These are phyloP conservation scores for Mycena haematopus DNA, from an alignment of 768 basidiomycete species.

Conservation along the genomic window DNA sequence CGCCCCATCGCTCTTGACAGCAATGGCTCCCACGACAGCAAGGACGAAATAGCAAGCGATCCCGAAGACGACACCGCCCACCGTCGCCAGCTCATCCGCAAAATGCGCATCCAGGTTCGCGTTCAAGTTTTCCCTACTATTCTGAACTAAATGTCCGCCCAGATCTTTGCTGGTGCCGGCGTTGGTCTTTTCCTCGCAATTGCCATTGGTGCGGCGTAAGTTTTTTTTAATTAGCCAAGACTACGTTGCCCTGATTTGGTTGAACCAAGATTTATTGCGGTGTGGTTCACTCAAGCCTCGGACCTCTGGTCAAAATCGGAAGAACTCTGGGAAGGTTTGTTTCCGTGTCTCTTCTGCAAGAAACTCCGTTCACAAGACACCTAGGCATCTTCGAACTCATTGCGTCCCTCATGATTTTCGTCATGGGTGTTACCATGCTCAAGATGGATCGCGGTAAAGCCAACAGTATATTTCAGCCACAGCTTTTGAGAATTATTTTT, in stretches of 20 bases:
- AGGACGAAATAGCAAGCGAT: conserved; percentile 36
- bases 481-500: neutral
- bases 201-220: conserved; percentile 81
- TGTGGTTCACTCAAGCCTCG: conserved; percentile 92
- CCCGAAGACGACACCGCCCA: conserved; percentile 39
- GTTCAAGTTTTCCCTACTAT: neutral
- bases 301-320: conserved; percentile 88
- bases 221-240: neutral
- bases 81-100: conserved; percentile 59
- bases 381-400: conserved; percentile 74
- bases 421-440: conserved; percentile 94
- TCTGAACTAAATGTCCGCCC: conserved; percentile 2
- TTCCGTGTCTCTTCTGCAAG: neutral
- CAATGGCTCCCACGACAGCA: conserved; percentile 31
- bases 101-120: conserved; percentile 70
- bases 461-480: neutral
- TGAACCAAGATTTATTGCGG: conserved; percentile 68
- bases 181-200: conserved; percentile 81
- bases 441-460: conserved; percentile 80
- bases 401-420: conserved; percentile 82
- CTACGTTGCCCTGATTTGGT: neutral
- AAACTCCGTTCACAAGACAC: neutral
- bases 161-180: conserved; percentile 81
- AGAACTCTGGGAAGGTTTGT: conserved; percentile 89
- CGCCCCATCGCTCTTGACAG: conserved; percentile 15